Conservation (phyloP, 2,329 filamentous ascomycete species). For the Alternaria sp. region DNA sequence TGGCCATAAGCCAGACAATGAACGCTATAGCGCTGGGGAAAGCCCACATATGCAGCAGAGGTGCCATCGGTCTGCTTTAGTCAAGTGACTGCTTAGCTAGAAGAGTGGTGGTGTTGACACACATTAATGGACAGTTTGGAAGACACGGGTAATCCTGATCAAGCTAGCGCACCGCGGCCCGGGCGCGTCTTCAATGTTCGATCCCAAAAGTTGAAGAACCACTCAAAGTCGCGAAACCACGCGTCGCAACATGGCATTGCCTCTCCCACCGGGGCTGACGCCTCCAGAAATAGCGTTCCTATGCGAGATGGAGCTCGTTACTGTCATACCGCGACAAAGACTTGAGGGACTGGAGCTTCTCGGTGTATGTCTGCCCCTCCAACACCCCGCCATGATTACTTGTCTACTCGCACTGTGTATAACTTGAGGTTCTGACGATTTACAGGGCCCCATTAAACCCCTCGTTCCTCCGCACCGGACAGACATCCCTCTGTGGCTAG, state of each 20-base stretch:
- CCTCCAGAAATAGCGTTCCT: slow-evolving; percentile 91
- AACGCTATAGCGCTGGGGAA: slow-evolving; percentile 28
- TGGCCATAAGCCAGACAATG: slow-evolving; percentile 25
- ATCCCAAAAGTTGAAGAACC: slow-evolving; percentile 13
- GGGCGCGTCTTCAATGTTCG: slow-evolving; percentile 8
- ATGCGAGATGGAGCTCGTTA: slow-evolving; percentile 97
- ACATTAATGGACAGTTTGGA: background rate
- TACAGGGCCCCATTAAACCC: slow-evolving; percentile 75
- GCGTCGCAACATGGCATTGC: slow-evolving; percentile 62
- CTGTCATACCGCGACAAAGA: slow-evolving; percentile 86
- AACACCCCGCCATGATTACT: slow-evolving; percentile 32
- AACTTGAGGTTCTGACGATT: slow-evolving; percentile 15
- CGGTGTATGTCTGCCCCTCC: slow-evolving; percentile 68
- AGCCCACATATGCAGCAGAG: slow-evolving; percentile 29
- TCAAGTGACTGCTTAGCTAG: background rate
- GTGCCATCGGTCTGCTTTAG: slow-evolving; percentile 22
- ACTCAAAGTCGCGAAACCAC: slow-evolving; percentile 21
- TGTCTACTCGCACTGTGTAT: background rate
- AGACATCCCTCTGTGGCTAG: slow-evolving; percentile 89
- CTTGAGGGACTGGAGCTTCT: slow-evolving; percentile 86
- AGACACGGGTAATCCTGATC: slow-evolving; percentile 15
- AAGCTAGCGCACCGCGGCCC: slow-evolving; percentile 21
- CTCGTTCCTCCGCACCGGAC: slow-evolving; percentile 82
- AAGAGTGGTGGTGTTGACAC: background rate
- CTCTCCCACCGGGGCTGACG: slow-evolving; percentile 70